Base-by-base conservation (phyloP, 495 filamentous ascomycete species). In the Bacidia rubella region DNA sequence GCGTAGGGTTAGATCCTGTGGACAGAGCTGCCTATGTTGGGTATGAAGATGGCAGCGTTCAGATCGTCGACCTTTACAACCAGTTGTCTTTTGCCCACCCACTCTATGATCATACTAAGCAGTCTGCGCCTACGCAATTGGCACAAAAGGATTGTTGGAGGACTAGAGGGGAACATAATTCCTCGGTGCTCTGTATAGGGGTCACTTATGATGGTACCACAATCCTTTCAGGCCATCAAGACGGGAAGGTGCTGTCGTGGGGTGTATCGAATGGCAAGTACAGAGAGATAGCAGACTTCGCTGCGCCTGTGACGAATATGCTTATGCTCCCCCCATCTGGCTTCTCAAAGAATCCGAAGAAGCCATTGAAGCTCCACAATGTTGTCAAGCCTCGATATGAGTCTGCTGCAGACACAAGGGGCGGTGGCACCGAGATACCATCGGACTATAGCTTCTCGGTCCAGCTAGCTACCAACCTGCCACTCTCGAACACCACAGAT, bases 171-270 rank as follows among this genome's bases (percentile, higher is more conserved):
- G 68, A 76, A 12, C 77, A 85, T 26, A 70, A 72, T 11, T 85
- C 83, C 19, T 66, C 76, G 23, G 74, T 72, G 7, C 75, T 79
- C 20, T 82, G 81, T 53, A 53, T 93, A 42, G 71, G 69, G 17
- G 62, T 92, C 29, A 87, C 76, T 57, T 90, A 90, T 62, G 89
- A 95, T 64, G 82, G 87, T n/a, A 87, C 81, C 23, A 77, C 70
- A 20, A 63, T 95, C 12, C 65, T 93, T 21, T 85, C 88, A 1
- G 89, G 87, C n/a, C 89, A 95, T 57, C 69, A 77, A 20, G 82
- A 74, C 58, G 89, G 89, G 29, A 83, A 85, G 60, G 72, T 94
- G n/a, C 66, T 83, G 10, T 71, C 74, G 24, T 95, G 89, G 89
- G 85, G 88, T 62, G 73, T 86, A 24, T 80, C 82, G 38, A 75